A percentile compares a stretch with the other conserved stretches of the same genome.
Evolutionary conservation across 768 basidiomycete species (phyloP).

Genomic region (Suillus spraguei): DNA sequence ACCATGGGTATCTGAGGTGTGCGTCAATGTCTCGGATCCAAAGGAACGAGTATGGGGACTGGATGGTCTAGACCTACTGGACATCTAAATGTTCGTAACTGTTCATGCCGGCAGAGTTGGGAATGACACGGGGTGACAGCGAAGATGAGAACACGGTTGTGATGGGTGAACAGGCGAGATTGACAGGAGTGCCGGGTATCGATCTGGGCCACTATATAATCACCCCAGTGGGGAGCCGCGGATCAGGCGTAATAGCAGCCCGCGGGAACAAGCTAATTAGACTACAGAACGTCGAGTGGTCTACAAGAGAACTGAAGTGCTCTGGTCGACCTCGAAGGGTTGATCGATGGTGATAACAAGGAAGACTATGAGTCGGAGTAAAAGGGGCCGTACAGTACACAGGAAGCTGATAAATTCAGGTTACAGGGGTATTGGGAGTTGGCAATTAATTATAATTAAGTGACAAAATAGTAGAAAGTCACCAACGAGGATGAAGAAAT

Average conservation of each 20-base stretch:
- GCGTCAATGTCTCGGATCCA: not conserved
- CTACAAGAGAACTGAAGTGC: slow-evolving; percentile 4
- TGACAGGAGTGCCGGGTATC: not conserved
- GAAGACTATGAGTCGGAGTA: not conserved
- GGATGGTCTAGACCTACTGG: slow-evolving; percentile 3
- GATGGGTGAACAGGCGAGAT: not conserved
- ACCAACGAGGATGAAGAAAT: not conserved
- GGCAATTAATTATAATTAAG: not conserved
- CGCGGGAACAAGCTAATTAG: not conserved
- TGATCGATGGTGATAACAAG: slow-evolving; percentile 8
- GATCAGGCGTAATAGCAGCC: slow-evolving; percentile 2
- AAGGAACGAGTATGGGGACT: not conserved
- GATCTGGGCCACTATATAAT: slow-evolving; percentile 2
- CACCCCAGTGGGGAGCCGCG: not conserved
- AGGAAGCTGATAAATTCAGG: slow-evolving; percentile 4
- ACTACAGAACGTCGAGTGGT: not conserved
- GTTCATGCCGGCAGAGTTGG: not conserved
- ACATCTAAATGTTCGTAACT: not conserved
- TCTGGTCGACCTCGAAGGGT: slow-evolving; percentile 1
- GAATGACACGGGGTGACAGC: not conserved
- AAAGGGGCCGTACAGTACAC: not conserved
- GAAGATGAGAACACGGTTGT: not conserved
- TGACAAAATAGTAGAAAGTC: not conserved
- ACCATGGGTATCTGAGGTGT: slow-evolving; percentile 9
- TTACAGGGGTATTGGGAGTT: not conserved